Conservation (phyloP, 2,329 filamentous ascomycete genomes). For the Trichoderma hamatum region DNA sequence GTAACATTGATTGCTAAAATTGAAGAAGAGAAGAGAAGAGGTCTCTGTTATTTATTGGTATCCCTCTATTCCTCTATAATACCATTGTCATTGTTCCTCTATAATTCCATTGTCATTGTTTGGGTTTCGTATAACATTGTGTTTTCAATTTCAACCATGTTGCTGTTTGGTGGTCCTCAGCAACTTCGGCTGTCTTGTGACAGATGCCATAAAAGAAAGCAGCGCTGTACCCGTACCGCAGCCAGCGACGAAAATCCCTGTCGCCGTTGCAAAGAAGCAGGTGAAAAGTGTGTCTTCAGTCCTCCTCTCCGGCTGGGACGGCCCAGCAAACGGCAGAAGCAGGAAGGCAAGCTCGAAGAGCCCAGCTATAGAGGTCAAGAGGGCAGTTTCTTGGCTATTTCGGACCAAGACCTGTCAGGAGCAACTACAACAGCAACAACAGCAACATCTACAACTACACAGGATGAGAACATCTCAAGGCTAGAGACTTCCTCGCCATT, state of each 20-base stretch:
- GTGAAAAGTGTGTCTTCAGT: slow-evolving; percentile 5
- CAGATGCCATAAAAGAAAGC: slow-evolving; percentile 13
- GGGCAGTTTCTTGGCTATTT: not conserved
- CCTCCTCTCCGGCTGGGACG: not conserved
- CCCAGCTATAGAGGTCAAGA: not conserved
- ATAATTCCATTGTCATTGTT: not conserved
- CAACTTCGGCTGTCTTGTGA: slow-evolving; percentile 2
- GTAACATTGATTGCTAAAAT: not conserved
- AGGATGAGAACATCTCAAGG: not conserved
- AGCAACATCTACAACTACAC: not conserved
- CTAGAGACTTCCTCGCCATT: not conserved
- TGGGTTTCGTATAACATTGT: not conserved
- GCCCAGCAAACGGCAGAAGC: slow-evolving; percentile 4
- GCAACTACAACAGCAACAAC: not conserved
- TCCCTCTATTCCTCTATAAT: not conserved
- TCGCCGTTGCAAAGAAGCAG: slow-evolving; percentile 7
- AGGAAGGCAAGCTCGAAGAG: not conserved
- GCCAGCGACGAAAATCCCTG: slow-evolving; percentile 1
- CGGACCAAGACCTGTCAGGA: not conserved
- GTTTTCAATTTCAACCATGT: not conserved
- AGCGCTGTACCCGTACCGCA: not conserved
- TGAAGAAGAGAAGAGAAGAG: not conserved
- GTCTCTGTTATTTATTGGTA: not conserved
- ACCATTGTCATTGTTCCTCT: not conserved
- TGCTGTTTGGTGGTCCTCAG: not conserved